phyloP scores from a whole-genome alignment of 202 grass and related monocot species.

The Setaria viridis region DNA sequence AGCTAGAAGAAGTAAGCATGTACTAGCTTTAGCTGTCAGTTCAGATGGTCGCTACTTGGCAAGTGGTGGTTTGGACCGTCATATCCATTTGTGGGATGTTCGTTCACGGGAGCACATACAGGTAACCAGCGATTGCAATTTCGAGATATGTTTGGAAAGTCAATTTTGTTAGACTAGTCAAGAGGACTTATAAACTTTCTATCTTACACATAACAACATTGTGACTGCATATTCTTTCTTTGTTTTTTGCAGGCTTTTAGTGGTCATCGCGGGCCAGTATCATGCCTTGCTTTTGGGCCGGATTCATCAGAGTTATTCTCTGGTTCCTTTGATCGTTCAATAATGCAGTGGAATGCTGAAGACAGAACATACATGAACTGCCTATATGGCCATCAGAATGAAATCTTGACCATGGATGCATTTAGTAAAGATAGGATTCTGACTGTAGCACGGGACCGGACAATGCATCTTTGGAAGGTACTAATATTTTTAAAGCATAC shows the following conservation, averaged over 20 bases:
- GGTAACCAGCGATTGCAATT: conserved; percentile 45
- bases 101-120: conserved; percentile 75
- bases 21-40: conserved; percentile 76
- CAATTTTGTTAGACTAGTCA: neutral
- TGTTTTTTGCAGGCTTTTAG: conserved; percentile 77
- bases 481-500: neutral
- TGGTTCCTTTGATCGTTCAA: conserved; percentile 85
- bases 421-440: conserved; percentile 77
- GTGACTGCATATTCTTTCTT: neutral
- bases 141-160: neutral
- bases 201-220: neutral
- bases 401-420: conserved; percentile 83
- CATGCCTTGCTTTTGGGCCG: conserved; percentile 79
- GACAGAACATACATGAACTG: conserved; percentile 89
- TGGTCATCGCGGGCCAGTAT: conserved; percentile 73
- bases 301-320: conserved; percentile 86
- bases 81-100: conserved; percentile 92
- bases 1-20: conserved; percentile 71
- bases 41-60: conserved; percentile 80
- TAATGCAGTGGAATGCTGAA: conserved; percentile 95
- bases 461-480: conserved; percentile 96
- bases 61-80: conserved; percentile 77
- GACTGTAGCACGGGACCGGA: conserved; percentile 75
- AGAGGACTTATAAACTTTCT: neutral
- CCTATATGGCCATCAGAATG: conserved; percentile 83